Evolutionary conservation across 164 flowering plant genomes (phyloP).

Genomic region (grape (Vitis vinifera)): ASM3070453v1 NC_081816.1:1991501-1992000

Average conservation of each 20-base stretch:
- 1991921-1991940: constrained; percentile 96
- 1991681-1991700: too few species aligned
- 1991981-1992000: constrained; percentile 92
- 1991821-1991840: constrained; percentile 52
- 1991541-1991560: too few species aligned
- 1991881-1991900: background rate
- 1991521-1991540: too few species aligned
- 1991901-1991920: constrained; percentile 10
- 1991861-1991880: background rate
- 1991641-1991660: too few species aligned
- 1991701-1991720: too few species aligned
- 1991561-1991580: too few species aligned
- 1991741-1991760: constrained; percentile 95
- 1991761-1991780: constrained; percentile 87
- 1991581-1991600: too few species aligned
- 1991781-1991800: constrained; percentile 94
- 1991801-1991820: constrained; percentile 90
- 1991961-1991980: constrained; percentile 85
- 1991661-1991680: too few species aligned
- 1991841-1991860: background rate
- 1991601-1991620: too few species aligned
- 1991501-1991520: too few species aligned
- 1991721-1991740: constrained; percentile 30
- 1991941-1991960: constrained; percentile 99
- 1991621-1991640: too few species aligned